Evolutionary conservation across 345 rosid species (phyloP), one percentile per base, ranked within the genome.

Genomic region (Gossypium arboreum): DNA sequence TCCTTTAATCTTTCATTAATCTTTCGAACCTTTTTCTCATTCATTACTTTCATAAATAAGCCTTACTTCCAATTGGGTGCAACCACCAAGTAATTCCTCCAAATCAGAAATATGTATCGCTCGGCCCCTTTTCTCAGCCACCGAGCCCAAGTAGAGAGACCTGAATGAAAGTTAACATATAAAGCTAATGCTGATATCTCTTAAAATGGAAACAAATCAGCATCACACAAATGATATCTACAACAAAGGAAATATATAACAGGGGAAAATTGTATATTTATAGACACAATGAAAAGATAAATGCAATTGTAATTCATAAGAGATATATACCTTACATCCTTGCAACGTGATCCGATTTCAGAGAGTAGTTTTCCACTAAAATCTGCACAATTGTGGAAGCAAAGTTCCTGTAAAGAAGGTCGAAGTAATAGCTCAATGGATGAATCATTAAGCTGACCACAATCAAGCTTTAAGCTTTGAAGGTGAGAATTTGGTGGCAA

Each of bases 1-100:
- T 22, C 43, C 58, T 61, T 60, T 27, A 25, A 59, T 47, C 24
- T 61, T 73, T 24, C 15, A 70, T 48, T 59, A 22, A 24, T 58
- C 56, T 73, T 59, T 59, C 17, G 60, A 15, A 44, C 58, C 4
- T 17, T 15, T 58, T 44, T 73, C 44, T 12, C 29, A 54, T 54
- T 73, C 4, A 44, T 70, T 66, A 71, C 43, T 68, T 68, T 56
- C 76, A 39, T 22, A 77, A 24, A 24, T 48, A 69, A 75, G 63
- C 74, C 93, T 90, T 89, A 94, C 98, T 91, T 94, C 97, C 83
- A 94, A 86, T 73, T 80, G 87, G 12, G 84, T 77, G 87, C 98
- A 94, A 63, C 97, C 91, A 73, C 79, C 74, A 2, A 92, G 92
- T 79, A 94, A 84, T 79, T 86, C 93, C 86, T 92, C 94, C 75